These are phyloP conservation scores for Trichophaea hybrida DNA, from an alignment of 2,329 filamentous ascomycete species.

Conservation along the genomic window DNA sequence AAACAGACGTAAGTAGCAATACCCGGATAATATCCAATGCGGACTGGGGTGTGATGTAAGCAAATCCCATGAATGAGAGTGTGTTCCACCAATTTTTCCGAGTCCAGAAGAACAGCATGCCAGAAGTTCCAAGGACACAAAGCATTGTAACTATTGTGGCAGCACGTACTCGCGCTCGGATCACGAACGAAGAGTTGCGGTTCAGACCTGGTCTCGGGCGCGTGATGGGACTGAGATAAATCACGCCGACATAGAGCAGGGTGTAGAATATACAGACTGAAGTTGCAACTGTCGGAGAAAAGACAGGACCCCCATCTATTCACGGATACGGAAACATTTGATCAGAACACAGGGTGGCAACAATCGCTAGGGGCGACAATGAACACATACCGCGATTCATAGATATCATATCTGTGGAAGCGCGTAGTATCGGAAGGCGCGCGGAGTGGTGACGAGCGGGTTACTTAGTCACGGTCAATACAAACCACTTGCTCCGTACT, in stretches of 20 bases:
- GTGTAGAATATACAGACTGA: slow-evolving; percentile 50
- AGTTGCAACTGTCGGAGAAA: slow-evolving; percentile 7
- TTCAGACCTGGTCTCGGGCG: slow-evolving; percentile 65
- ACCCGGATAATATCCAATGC: slow-evolving; percentile 47
- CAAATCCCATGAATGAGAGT: slow-evolving; percentile 14
- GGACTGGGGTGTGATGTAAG: slow-evolving; percentile 34
- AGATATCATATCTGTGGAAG: too few relatives aligned
- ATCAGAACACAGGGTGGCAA: too few relatives aligned
- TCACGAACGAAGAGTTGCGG: slow-evolving; percentile 78
- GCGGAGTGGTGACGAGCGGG: too few relatives aligned
- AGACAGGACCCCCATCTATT: background rate
- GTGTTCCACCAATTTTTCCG: slow-evolving; percentile 10
- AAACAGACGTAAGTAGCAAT: slow-evolving; percentile 48
- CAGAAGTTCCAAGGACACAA: slow-evolving; percentile 52
- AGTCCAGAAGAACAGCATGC: slow-evolving; percentile 43
- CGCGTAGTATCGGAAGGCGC: too few relatives aligned
- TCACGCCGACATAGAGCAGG: slow-evolving; percentile 75
- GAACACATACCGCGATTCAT: too few relatives aligned
- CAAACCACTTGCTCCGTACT: too few relatives aligned
- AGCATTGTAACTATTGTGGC: slow-evolving; percentile 61
- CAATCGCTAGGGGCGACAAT: too few relatives aligned
- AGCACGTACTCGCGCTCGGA: slow-evolving; percentile 67
- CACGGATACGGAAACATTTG: background rate
- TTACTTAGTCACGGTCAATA: too few relatives aligned
- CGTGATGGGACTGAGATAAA: slow-evolving; percentile 69